Evolutionary conservation across 805 yeast species (phyloP), one percentile per base, ranked within the genome.

Genomic region (Jamesozyma lodderae): DNA sequence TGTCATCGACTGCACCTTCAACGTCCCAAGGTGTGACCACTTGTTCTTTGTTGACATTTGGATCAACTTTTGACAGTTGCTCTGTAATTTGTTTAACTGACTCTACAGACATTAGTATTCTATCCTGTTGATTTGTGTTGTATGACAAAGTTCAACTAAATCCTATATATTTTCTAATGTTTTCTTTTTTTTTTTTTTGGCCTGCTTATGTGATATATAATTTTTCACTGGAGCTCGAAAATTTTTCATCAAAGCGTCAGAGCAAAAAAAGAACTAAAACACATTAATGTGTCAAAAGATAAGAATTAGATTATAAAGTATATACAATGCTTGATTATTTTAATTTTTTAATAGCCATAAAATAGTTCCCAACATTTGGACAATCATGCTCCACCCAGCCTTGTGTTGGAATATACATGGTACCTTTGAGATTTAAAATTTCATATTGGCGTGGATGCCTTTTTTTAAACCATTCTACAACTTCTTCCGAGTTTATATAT

Each of bases 11-110:
- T 2, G 96, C 97, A 41, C 97, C 98, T 63, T 84, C 95, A 22
- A 92, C 98, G 60, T 92, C 98, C 98, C 98, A 92, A 35, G 98
- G 98, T 1, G 98, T 92, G 43, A 82, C 70, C 25, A 66, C 69
- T 57, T 80, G 88, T 41, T 70, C 78, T 37, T 51, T 51, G 17
- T 40, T 36, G 10, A 41, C 45, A 7, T 23, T 28, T n/a, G 49
- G 40, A 20, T 46, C 40, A 22, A 54, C 41, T 17, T 45, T 35
- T 15, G 47, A 43, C 3, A 55, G 38, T 24, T 45, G 43, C 26
- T 51, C 47, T 18, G 51, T 39, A 16, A 49, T 41, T 42, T 54
- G 41, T 11, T 41, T 43, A 13, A 48, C 46, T 23, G 43, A 31
- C 23, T 32, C 36, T 4, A 5, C 15, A 30, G 27, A 17, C 41